These are phyloP conservation scores for Zizania latifolia DNA, from an alignment of 176 grass and related monocot species.

Conservation along the genomic window DNA sequence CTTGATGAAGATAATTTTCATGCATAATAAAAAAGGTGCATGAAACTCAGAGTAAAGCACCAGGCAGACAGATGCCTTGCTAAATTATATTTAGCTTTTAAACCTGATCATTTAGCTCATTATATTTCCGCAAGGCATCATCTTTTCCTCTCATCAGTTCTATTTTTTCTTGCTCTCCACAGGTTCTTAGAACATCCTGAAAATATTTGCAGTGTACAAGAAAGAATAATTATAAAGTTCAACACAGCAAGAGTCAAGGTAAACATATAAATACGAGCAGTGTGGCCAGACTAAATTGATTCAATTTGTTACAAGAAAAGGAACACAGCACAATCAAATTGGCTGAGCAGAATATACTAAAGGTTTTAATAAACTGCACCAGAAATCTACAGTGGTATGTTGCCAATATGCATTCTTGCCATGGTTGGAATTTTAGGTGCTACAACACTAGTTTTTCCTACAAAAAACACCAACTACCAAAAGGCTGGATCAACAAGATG, in stretches of 20 bases:
- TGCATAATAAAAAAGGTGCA: too few relatives aligned
- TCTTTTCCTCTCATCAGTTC: constrained; percentile 57
- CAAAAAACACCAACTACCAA: not conserved
- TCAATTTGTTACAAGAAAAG: not conserved
- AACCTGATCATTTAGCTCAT: constrained; percentile 95
- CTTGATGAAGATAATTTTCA: too few relatives aligned
- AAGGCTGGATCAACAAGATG: not conserved
- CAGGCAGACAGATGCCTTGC: too few relatives aligned
- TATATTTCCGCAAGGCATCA: constrained; percentile 68
- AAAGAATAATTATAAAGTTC: not conserved
- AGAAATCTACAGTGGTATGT: not conserved
- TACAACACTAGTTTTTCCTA: not conserved
- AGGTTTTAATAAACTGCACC: not conserved
- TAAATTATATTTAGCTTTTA: too few relatives aligned
- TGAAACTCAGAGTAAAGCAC: too few relatives aligned
- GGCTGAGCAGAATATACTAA: not conserved
- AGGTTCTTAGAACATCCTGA: constrained; percentile 58
- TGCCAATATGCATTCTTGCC: not conserved
- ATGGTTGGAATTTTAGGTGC: not conserved
- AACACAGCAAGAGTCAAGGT: not conserved
- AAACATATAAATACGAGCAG: not conserved
- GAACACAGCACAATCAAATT: not conserved
- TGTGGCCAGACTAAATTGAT: not conserved
- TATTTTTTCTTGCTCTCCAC: constrained; percentile 71
- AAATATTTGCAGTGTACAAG: constrained; percentile 1